Base-by-base conservation (phyloP, 345 rosid species). In the Clausena lansium region DNA sequence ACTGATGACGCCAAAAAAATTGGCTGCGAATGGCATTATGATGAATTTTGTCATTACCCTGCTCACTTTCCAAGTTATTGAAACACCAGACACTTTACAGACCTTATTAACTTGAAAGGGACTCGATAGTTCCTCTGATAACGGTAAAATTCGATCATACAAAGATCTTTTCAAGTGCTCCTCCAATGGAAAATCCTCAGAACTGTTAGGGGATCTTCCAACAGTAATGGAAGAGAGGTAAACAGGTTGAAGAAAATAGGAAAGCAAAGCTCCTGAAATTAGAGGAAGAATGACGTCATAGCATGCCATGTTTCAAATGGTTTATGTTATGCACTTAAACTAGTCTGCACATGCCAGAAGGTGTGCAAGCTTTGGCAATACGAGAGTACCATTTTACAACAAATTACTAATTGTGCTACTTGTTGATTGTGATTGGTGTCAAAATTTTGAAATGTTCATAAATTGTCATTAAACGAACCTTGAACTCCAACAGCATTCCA, bases 401-500 rank as follows among this genome's bases (percentile, higher is more conserved):
- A 67, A 39, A 25, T 24, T 24, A 35, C 7, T 38, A 28, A 17
- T 20, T 41, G 20, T 2, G 6, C 14, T 61, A 74, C 28, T 27
- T 15, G 38, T 41, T 1, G 33, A 60, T 20, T 7, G 6, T 9
- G 45, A 20, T 14, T 27, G 58, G 58, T 27, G 4, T 59, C 9
- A 25, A 74, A 60, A 39, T 60, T 39, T 60, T 24, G 32, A 59
- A 35, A 59, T 1, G 0, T 59, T 24, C 22, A 19, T 20, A 50
- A 70, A 50, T 27, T 28, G 67, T 67, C 17, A 76, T 63, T 78
- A 41, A 60, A 67, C 80, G 9, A 63, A 92, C 98, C 98, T 94
- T 95, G 98, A 84, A 92, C 88, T 82, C 99, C 99, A 73, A 91
- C 85, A 73, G 90, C 86, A 79, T 92, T 95, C 99, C 98, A 95